These are phyloP conservation scores for Microcyclospora tardicrescens DNA, from an alignment of 2,329 filamentous ascomycete genomes.

Conservation along the genomic window DNA sequence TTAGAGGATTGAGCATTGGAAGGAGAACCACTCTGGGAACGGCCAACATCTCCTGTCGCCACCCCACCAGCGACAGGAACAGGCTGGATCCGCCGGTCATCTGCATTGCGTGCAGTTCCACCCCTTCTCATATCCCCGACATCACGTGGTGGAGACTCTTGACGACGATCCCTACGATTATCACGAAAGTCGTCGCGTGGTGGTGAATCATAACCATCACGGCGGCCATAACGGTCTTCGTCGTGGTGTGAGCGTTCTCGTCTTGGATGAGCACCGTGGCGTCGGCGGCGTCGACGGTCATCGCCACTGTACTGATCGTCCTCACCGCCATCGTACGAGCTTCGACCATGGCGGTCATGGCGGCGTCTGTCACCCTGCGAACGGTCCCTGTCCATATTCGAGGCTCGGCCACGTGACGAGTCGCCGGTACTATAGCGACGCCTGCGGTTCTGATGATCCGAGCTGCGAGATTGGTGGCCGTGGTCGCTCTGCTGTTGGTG, in stretches of 20 bases:
- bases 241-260: slow-evolving; percentile 10
- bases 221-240: slow-evolving; percentile 12
- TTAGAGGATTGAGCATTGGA: too few species aligned
- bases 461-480: neutral
- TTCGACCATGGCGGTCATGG: slow-evolving; percentile 1
- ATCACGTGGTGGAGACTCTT: too few species aligned
- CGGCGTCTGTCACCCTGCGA: slow-evolving; percentile 9
- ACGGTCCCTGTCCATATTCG: slow-evolving; percentile 13
- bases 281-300: slow-evolving; percentile 10
- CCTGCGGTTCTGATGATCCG: slow-evolving; percentile 7
- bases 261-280: slow-evolving; percentile 1
- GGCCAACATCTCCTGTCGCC: too few species aligned
- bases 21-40: too few species aligned
- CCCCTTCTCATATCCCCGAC: neutral
- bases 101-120: too few species aligned
- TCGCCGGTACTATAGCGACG: slow-evolving; percentile 13
- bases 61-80: too few species aligned
- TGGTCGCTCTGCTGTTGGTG: neutral
- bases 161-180: neutral
- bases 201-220: slow-evolving; percentile 9
- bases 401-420: slow-evolving; percentile 9
- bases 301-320: slow-evolving; percentile 15
- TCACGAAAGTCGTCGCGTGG: slow-evolving; percentile 3
- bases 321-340: slow-evolving; percentile 14
- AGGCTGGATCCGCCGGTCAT: too few species aligned